Base-by-base conservation (phyloP, 495 filamentous ascomycete genomes). In the Lophium mytilinum region DNA sequence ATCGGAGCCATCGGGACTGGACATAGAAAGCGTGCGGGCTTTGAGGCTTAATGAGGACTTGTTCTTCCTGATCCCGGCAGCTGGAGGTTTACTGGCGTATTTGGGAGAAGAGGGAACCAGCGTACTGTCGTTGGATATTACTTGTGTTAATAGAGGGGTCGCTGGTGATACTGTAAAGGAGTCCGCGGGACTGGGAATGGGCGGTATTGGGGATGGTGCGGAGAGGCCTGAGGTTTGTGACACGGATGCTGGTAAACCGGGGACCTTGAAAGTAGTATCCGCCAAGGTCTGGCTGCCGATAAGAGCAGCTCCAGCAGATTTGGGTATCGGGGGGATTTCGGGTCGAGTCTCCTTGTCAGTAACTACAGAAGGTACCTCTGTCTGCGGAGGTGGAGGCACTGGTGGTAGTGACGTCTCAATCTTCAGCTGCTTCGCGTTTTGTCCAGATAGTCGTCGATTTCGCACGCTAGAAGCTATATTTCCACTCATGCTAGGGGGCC, bases 1-100 rank as follows among this genome's bases (percentile, higher is more conserved):
- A 24, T 89, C 86, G 0, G 77, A 78, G 0, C 71, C 75, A 21
- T 93, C 89, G 35, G 84, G 76, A 45, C 82, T 83, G 0, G 88
- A 86, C 17, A 89, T 74, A 7, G 87, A 90, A n/a, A 89, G 74
- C 54, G 86, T 88, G 36, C 88, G 82, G 35, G 80, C 78, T 66
- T 83, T 88, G 24, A 90, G 69, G 64, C 85, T 89, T 3, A 88
- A 82, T 3, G 88, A 86, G 0, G 90, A 91, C 60, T 86, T 86
- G 52, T 85, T 86, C 73, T 90, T 95, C 37, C 85, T 51, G 53
- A 69, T 78, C 57, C 95, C 70, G 45, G 68, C 70, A 49, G 78
- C 78, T 40, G 64, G 40, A 15, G 46, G 24, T 42, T 67, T 62
- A 18, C 59, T 56, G 34, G 52, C 12, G 37, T 33, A 52, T 40